Evolutionary conservation across 2,329 filamentous ascomycete species (phyloP), one percentile per base, ranked within the genome.

Genomic region (Xylariomycetidae sp.): DNA sequence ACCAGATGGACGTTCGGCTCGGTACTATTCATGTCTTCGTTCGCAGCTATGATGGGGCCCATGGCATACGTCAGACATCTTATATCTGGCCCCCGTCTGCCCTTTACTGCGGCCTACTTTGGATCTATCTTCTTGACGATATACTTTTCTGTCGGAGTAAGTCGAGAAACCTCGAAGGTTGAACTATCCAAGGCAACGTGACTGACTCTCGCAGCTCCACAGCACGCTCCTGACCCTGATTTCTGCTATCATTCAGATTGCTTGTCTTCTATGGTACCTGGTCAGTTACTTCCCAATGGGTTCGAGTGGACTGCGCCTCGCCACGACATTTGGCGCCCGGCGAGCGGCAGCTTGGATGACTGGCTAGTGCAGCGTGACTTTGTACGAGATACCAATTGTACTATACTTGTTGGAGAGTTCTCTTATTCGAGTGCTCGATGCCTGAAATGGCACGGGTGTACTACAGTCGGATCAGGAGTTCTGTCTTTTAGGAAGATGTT

Each of bases 251-350:
- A 67, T 89, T 48, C 92, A 98, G 59, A 71, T 97, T 34, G 80
- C 82, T 33, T 85, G 84, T 43, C 69, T 97, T 44, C 46, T 87
- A 29, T 97, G 90, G 90, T 97, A 97, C 64, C 72, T 96, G 29
- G 81, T 97, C 61, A 94, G 87, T 64, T 98, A 98, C 62, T 97
- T 97, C 54, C 92, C 92, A 16, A 95, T 97, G 89, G 92, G 92
- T 25, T 86, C 85, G 37, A 85, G 82, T 35, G 88, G 92, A 26
- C 66, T 98, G 46, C 82, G 90, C 39, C 78, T 95, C 47, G 88
- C 88, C 37, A 87, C 88, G 27, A 80, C 80, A 3, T 92, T 95
- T 56, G 92, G 90, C 15, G 86, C 84, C 14, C 82, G 82, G 55
- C 77, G 89, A 54, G 85, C 94, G 23, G 77, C 87, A 5, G 77